Conservation (phyloP, 805 yeast genomes). For the Candida jianshihensis region DNA sequence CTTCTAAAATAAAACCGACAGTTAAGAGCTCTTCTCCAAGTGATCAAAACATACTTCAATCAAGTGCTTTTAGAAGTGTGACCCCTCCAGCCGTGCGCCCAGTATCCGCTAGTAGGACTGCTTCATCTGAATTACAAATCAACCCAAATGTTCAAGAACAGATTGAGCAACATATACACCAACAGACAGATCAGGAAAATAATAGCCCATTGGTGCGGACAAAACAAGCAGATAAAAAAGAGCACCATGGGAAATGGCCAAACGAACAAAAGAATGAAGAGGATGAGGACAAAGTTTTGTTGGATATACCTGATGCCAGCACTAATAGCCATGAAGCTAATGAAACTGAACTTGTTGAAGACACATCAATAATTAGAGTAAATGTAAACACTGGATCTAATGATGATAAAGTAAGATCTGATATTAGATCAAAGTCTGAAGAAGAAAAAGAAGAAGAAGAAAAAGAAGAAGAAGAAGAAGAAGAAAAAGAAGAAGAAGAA, state of each 20-base stretch:
- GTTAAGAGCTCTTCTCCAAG: not conserved
- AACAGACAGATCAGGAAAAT: too few relatives aligned
- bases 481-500: conserved; percentile 1
- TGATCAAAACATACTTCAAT: not conserved
- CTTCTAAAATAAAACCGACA: not conserved
- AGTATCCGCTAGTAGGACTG: too few relatives aligned
- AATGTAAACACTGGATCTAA: too few relatives aligned
- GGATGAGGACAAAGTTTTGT: conserved; percentile 7
- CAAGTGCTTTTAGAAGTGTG: not conserved
- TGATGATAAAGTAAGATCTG: too few relatives aligned
- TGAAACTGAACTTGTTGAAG: too few relatives aligned
- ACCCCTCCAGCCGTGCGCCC: not conserved
- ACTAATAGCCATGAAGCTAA: too few relatives aligned
- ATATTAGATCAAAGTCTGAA: too few relatives aligned
- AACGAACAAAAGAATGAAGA: conserved; percentile 2
- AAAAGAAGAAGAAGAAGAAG: conserved; percentile 6
- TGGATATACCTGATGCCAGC: too few relatives aligned
- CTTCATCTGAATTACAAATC: not conserved
- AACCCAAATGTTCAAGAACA: not conserved
- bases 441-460: conserved; percentile 3
- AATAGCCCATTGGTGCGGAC: not conserved
- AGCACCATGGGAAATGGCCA: not conserved
- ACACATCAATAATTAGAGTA: too few relatives aligned
- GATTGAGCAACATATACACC: not conserved
- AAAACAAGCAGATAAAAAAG: not conserved